Evolutionary conservation across 2,329 filamentous ascomycete genomes (phyloP).

Genomic region (Colletotrichum tropicicola): DNA sequence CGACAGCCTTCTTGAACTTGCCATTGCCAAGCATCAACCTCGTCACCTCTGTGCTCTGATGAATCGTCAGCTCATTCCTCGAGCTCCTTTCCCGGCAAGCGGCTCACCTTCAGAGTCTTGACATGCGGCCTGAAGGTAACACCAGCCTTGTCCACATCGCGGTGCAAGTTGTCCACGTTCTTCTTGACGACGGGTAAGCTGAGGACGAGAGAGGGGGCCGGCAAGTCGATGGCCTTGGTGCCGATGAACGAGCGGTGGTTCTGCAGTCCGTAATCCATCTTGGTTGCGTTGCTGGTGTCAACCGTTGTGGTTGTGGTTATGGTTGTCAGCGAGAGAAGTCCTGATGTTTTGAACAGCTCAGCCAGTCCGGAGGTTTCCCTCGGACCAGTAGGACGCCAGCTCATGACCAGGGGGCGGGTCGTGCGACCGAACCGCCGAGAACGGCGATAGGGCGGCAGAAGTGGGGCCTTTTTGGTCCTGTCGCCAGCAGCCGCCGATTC

Average conservation of each 20-base stretch:
- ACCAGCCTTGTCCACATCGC: constrained; percentile 47
- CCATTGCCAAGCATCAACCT: constrained; percentile 50
- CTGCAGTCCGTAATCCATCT: constrained; percentile 41
- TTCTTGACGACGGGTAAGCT: constrained; percentile 46
- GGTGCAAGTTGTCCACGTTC: constrained; percentile 46
- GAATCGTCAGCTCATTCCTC: neutral
- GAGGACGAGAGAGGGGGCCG: constrained; percentile 49
- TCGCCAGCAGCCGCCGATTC: neutral
- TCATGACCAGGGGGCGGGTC: neutral
- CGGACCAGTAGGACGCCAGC: neutral
- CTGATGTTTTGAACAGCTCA: neutral
- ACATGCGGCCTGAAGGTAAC: constrained; percentile 52
- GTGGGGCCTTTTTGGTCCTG: neutral
- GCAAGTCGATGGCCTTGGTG: constrained; percentile 42
- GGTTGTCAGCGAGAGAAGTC: neutral
- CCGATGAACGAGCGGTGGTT: constrained; percentile 46
- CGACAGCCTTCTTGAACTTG: constrained; percentile 46
- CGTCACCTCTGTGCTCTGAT: constrained; percentile 45
- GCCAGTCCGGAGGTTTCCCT: no score
- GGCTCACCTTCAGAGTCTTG: constrained; percentile 52
- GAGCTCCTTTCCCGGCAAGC: fast-evolving
- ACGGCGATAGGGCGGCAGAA: neutral
- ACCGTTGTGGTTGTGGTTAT: neutral
- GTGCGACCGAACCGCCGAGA: neutral
- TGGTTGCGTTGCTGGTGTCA: neutral